phyloP scores from a whole-genome alignment of 371 early-diverging fungal genomes.

The Mortierella sp. region DNA sequence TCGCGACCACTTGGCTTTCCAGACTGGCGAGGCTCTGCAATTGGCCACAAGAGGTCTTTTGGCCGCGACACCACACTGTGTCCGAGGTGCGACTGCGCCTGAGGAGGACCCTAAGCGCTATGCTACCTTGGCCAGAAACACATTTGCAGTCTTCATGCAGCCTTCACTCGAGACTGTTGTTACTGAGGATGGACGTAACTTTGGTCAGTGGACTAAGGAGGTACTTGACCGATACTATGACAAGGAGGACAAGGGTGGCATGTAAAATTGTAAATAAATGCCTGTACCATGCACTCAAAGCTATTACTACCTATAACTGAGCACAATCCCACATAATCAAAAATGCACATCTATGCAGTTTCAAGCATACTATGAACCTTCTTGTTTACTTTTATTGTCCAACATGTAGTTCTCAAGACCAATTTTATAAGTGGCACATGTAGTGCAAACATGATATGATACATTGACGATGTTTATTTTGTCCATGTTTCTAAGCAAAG shows the following conservation, averaged over 20 bases:
- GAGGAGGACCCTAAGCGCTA: conserved; percentile 45
- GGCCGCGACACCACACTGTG: conserved; percentile 74
- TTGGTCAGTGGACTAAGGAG: conserved; percentile 70
- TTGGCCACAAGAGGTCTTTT: conserved; percentile 61
- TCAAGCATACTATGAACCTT: too few species aligned
- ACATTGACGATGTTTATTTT: conserved; percentile 4
- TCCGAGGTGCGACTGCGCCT: conserved; percentile 61
- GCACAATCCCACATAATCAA: neutral
- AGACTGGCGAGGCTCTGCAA: conserved; percentile 75
- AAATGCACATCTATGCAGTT: too few species aligned
- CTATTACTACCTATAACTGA: neutral
- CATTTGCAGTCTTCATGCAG: conserved; percentile 77
- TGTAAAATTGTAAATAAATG: conserved; percentile 11
- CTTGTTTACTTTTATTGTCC: too few species aligned
- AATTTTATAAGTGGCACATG: too few species aligned
- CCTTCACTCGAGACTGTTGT: conserved; percentile 55
- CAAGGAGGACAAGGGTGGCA: conserved; percentile 24
- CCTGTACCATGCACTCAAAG: neutral
- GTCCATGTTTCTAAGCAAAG: neutral
- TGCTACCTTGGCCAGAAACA: conserved; percentile 64
- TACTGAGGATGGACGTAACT: conserved; percentile 63
- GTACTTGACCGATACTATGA: conserved; percentile 59
- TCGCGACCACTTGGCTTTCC: conserved; percentile 70
- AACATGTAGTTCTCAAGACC: too few species aligned
- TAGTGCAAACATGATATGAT: neutral